phyloP scores from a whole-genome alignment of 108 stramenopile species.

The Cyclostephanos tholiformis region DNA sequence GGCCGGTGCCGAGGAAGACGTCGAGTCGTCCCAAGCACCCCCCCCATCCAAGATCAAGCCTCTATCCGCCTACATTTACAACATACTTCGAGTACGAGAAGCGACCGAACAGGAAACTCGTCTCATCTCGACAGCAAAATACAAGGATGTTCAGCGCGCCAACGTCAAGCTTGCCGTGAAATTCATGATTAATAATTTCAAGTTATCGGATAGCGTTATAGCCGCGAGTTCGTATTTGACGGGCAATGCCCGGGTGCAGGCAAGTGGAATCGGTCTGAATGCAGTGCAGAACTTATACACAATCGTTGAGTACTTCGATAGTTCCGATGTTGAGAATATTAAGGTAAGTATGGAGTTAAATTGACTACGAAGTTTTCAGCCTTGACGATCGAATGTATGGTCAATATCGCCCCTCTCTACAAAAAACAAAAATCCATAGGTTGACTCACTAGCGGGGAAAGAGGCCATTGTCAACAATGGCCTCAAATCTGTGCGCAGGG shows the following conservation, averaged over 20 bases:
- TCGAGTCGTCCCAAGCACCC: background rate
- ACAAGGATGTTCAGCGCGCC: constrained; percentile 87
- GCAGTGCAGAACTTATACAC: constrained; percentile 81
- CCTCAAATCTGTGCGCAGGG: constrained; percentile 57
- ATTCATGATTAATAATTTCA: constrained; percentile 87
- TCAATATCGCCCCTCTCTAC: background rate
- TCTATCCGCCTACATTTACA: constrained; percentile 53
- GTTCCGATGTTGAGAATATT: constrained; percentile 77
- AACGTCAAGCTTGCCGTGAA: constrained; percentile 89
- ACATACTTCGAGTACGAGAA: constrained; percentile 78
- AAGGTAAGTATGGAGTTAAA: constrained; percentile 54
- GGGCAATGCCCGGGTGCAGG: constrained; percentile 56
- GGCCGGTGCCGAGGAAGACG: constrained; percentile 27
- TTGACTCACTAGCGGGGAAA: constrained; percentile 66
- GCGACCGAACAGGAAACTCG: constrained; percentile 84
- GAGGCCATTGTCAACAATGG: constrained; percentile 76
- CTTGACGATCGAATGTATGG: background rate
- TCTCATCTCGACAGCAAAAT: constrained; percentile 82
- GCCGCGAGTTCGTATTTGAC: constrained; percentile 65
- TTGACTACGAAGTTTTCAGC: background rate
- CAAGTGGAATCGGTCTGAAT: constrained; percentile 62
- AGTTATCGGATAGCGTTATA: constrained; percentile 70
- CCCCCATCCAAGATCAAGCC: constrained; percentile 33
- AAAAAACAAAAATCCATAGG: constrained; percentile 24
- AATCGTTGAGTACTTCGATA: constrained; percentile 90